These are phyloP conservation scores for Coprinellus micaceus DNA, from an alignment of 768 basidiomycete genomes.

Conservation along the genomic window DNA sequence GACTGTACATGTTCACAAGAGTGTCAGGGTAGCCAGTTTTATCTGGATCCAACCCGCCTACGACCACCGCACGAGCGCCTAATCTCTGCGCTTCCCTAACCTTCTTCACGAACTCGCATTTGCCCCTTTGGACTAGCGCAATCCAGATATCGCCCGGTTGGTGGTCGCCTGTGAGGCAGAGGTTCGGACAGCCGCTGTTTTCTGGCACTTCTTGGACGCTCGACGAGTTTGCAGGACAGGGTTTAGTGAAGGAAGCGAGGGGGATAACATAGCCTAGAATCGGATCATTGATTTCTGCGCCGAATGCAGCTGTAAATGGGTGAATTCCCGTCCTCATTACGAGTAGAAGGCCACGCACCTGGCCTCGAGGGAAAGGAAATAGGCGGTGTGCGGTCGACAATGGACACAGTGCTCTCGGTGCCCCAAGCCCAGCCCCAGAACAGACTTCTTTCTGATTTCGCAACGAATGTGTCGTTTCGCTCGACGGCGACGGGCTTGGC, in stretches of 20 bases:
- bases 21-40: constrained; percentile 65
- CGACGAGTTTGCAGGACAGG: constrained; percentile 41
- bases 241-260: constrained; percentile 56
- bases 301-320: constrained; percentile 57
- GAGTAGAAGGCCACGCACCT: constrained; percentile 29
- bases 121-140: constrained; percentile 84
- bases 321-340: neutral
- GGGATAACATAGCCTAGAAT: constrained; percentile 72
- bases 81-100: constrained; percentile 66
- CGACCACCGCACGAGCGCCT: constrained; percentile 87
- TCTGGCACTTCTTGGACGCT: constrained; percentile 16
- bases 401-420: constrained; percentile 64
- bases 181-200: constrained; percentile 65
- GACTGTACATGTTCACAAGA: constrained; percentile 89
- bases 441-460: constrained; percentile 53
- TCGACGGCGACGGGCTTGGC: constrained; percentile 31
- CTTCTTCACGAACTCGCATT: constrained; percentile 90
- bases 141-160: constrained; percentile 79
- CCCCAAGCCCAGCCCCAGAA: constrained; percentile 68
- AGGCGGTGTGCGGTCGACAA: constrained; percentile 71
- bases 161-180: constrained; percentile 55
- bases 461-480: constrained; percentile 25
- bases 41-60: constrained; percentile 77
- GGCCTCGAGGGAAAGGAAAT: constrained; percentile 68
- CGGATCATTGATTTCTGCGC: constrained; percentile 63